Base-by-base conservation (phyloP, 1,284 basidiomycete species). In the Grifola frondosa region DNA sequence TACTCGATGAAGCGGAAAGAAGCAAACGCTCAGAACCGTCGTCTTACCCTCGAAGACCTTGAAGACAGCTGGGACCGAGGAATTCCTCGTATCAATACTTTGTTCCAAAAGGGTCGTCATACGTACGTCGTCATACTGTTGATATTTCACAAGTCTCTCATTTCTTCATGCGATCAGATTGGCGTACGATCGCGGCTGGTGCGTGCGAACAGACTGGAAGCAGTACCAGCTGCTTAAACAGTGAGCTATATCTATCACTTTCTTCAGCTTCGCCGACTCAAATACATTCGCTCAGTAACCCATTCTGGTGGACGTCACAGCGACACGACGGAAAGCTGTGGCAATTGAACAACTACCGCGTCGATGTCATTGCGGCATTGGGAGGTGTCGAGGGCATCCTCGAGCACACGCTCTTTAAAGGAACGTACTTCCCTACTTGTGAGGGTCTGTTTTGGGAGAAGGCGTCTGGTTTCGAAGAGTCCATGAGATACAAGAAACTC, bases 1-100 rank as follows among this genome's bases (percentile, higher is more conserved):
- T 98, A 99, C 65, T 96, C 96, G 0, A 91, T 97, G 90, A 99
- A 98, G 78, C 77, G 96, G 54, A 97, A 97, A 67, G 96, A 99
- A 64, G 96, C 95, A 17, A 95, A 92, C 51, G 93, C 95, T 3
- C 91, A 97, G 64, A 97, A 98, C 67, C 85, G 95, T 46, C 84
- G 96, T 17, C 73, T 97, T 39, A 97, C 94, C 4, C 74, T 97
- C 12, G 94, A 97, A 63, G 94, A 97, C 74, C 75, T 97, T 17
- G 94, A 97, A 63, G 93, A 97, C 61, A 92, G 88, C 60, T 97
- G 92, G 91, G 92, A 97, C 69, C 89, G 95, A 56, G 96, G 95
- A 72, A 95, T 98, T 63, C 95, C 96, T 46, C 84, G 92, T 58
- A 97, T 96, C 73, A 95, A 95, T 65, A 96, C 94, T 0, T 71